Evolutionary conservation across 768 basidiomycete genomes (phyloP).

Genomic region (Tubosaeta sp.): DNA sequence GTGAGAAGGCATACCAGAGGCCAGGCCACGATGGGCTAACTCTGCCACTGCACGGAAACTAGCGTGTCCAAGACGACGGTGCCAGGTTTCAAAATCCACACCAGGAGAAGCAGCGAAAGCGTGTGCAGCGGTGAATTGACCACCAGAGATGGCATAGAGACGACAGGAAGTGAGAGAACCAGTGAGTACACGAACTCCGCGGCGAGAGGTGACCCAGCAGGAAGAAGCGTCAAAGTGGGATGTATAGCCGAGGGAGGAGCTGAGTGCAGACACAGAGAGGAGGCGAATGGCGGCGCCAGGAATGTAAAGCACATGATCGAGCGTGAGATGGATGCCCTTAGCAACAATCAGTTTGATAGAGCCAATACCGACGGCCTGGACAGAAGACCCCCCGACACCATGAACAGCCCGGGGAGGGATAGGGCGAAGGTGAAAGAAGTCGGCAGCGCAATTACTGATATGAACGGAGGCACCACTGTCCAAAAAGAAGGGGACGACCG

Average conservation of each 20-base stretch:
- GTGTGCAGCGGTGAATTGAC: conserved; percentile 7
- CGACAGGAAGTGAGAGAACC: not conserved
- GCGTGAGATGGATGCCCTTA: conserved; percentile 5
- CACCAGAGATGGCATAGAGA: not conserved
- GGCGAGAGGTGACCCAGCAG: conserved; percentile 1
- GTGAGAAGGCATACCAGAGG: no score
- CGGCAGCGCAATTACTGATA: conserved; percentile 10
- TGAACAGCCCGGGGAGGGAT: conserved; percentile 7
- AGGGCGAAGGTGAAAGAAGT: conserved; percentile 11
- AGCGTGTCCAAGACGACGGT: conserved; percentile 25
- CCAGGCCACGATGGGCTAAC: no score
- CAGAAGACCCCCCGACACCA: conserved; percentile 14
- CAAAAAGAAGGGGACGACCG: not conserved
- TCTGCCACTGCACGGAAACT: conserved; percentile 14
- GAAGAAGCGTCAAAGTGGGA: conserved; percentile 19
- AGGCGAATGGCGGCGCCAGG: conserved; percentile 22
- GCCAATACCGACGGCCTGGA: conserved; percentile 15
- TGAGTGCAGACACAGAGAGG: no score
- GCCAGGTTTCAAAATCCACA: no score
- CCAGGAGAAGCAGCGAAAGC: conserved; percentile 11
- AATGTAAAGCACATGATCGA: conserved; percentile 18
- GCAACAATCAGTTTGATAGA: conserved; percentile 3
- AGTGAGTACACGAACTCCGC: not conserved
- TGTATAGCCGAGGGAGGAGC: no score
- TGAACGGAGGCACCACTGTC: no score